Percentiles rank a stretch among this genome's conserved stretches.
phyloP scores from a whole-genome alignment of 2,329 filamentous ascomycete genomes.

The Westerdykella ornata region DNA sequence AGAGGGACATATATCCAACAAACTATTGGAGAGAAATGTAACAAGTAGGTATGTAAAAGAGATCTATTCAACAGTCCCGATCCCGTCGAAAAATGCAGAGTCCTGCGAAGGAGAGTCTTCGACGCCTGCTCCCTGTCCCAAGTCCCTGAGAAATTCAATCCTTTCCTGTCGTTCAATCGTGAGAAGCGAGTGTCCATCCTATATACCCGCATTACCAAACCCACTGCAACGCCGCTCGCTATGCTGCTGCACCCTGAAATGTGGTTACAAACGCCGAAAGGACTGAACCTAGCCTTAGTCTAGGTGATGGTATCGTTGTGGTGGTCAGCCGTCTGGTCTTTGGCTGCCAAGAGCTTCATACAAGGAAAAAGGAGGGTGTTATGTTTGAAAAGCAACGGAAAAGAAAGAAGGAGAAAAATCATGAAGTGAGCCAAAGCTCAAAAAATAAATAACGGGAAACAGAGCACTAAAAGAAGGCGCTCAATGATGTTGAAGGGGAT shows the following conservation, averaged over 20 bases:
- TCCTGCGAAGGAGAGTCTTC: constrained; percentile 1
- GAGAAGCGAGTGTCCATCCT: constrained; percentile 15
- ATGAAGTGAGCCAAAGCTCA: constrained; percentile 10
- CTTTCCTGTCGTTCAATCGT: background rate
- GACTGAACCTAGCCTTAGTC: constrained; percentile 10
- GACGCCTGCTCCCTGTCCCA: constrained; percentile 2
- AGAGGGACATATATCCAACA: too few species aligned
- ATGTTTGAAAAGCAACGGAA: constrained; percentile 2
- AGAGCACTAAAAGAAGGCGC: too few species aligned
- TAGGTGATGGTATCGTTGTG: constrained; percentile 8
- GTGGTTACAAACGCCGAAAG: constrained; percentile 6
- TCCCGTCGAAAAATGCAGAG: background rate
- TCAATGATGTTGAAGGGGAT: constrained; percentile 1
- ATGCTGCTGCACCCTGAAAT: constrained; percentile 2
- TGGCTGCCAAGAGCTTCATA: background rate
- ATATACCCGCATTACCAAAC: constrained; percentile 13
- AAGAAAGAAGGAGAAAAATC: constrained; percentile 6
- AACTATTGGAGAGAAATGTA: too few species aligned
- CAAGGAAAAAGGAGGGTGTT: background rate
- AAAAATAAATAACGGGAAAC: background rate
- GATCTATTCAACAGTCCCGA: too few species aligned
- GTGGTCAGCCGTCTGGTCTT: background rate
- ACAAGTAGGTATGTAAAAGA: too few species aligned
- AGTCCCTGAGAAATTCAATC: background rate
- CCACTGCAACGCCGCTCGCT: constrained; percentile 8